Base-by-base conservation (phyloP, 305 asterid species). In the Fraxinus latifolia region DNA sequence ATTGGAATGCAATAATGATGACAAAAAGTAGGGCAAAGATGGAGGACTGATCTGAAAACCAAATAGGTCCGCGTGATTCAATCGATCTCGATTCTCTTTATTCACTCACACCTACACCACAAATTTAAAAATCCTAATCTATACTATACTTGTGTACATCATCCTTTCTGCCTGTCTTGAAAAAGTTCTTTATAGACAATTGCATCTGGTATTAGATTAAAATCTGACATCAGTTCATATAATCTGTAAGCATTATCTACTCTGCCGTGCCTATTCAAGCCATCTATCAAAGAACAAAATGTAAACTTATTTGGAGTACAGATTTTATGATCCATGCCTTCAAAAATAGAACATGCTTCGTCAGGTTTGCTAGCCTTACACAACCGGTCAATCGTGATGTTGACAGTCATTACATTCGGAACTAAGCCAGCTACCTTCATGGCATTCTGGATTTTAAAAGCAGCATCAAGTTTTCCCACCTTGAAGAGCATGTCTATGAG, bases 381-480 rank as follows among this genome's bases (percentile, higher is more conserved):
- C 75, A 96, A 82, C 31, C 97, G 94, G 82, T 96, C 99, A 62
- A 96, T 85, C 99, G 93, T 95, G 74, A 95, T 94, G 84, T 95
- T 95, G 68, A 93, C 87, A 33, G 98, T 94, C 88, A 83, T 81
- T 74, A 93, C 87, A 78, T 88, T 93, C 0, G 97, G 98, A 86
- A 89, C 90, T 82, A 94, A 86, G 53, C 98, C 97, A 25, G 86
- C 85, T 12, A 81, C 79, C 86, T 87, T 89, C 98, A 95, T 95
- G 79, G 91, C 86, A 34, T 91, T 84, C 79, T 89, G 95, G 71
- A 95, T 82, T 74, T 92, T 85, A 60, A 94, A 82, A 83, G 97
- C 97, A 73, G 87, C 87, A 68, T 89, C 91, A 74, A 89, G 82
- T 79, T 89, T 89, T 81, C 97, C 92, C 4, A 81, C 82, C 84